Base-by-base conservation (phyloP, 257 asterid species). In the Solanum rostratum region DNA sequence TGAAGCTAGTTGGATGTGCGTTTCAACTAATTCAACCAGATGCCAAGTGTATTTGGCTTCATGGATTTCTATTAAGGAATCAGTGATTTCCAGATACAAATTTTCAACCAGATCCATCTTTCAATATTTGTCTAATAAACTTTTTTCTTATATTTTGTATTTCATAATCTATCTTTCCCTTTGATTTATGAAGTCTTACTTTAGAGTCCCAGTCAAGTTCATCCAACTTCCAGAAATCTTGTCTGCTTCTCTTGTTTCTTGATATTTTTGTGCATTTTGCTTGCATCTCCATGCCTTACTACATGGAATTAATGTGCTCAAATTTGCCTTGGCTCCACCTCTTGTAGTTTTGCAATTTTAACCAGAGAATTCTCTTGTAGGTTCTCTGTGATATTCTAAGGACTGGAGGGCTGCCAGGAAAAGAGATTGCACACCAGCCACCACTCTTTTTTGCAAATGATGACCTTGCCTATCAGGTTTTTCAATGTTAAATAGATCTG, bases 321-420 rank as follows among this genome's bases (percentile, higher is more conserved):
- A 18, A 27, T 45, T 54, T 14, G 0, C 29, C 37, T 0, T n/a
- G 20, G 0, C 22, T 46, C 73, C 84, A n/a, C 39, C 24, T 65
- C 57, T 74, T 76, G 65, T 30, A 82, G 65, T 83, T 84, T 85
- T 65, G 8, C 45, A 69, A 55, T 83, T 83, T 87, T 4, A 86
- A 83, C 86, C 63, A 55, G 80, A 83, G 14, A 33, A 11, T 84
- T 41, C 66, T 73, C 79, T 84, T 88, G 66, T 90, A 95, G 99
- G 97, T 96, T 84, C 87, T 96, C 80, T 96, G 99, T 37, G 99
- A 96, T 90, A 93, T 96, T 86, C 88, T 96, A 85, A 92, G 97
- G 90, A 95, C 98, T 53, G 98, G 99, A 81, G 99, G 99, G 79
- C 94, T 88, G 74, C 99, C 99, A 45, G 99, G 99, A 82, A 87